A percentile compares a stretch with the other conserved stretches of the same genome.
Evolutionary conservation across 257 asterid genomes (phyloP).

Genomic region (Osmanthus fragrans): DNA sequence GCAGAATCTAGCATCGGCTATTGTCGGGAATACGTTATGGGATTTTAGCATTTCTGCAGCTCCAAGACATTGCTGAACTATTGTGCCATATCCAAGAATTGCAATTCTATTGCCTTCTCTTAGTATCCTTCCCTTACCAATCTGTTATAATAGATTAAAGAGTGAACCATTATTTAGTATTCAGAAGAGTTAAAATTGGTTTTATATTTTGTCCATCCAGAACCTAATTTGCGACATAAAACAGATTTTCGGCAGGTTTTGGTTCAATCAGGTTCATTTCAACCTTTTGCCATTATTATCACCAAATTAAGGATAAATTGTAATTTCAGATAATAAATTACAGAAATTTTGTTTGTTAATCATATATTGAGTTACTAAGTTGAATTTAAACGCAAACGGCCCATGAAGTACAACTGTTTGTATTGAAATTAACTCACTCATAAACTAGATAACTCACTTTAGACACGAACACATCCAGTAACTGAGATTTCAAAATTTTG

Average conservation of each 20-base stretch:
- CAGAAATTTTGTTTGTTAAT: no score
- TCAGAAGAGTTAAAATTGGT: not conserved
- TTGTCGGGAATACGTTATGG: slow-evolving; percentile 27
- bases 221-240: not conserved
- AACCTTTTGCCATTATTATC: no score
- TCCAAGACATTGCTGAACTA: slow-evolving; percentile 33
- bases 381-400: no score
- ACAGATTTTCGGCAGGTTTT: no score
- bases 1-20: slow-evolving; percentile 45
- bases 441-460: not conserved
- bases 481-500: no score
- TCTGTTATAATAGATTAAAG: slow-evolving; percentile 6
- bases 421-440: no score
- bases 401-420: not conserved
- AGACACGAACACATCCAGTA: not conserved
- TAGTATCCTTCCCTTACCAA: slow-evolving; percentile 37
- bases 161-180: not conserved
- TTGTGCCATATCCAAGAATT: slow-evolving; percentile 36
- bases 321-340: no score
- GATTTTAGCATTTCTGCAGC: slow-evolving; percentile 32
- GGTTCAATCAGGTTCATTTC: no score
- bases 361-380: no score
- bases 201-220: not conserved
- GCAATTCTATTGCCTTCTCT: slow-evolving; percentile 40
- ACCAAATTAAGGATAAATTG: no score